phyloP scores from a whole-genome alignment of 495 filamentous ascomycete species.

The Aspergillus nanangensis region DNA sequence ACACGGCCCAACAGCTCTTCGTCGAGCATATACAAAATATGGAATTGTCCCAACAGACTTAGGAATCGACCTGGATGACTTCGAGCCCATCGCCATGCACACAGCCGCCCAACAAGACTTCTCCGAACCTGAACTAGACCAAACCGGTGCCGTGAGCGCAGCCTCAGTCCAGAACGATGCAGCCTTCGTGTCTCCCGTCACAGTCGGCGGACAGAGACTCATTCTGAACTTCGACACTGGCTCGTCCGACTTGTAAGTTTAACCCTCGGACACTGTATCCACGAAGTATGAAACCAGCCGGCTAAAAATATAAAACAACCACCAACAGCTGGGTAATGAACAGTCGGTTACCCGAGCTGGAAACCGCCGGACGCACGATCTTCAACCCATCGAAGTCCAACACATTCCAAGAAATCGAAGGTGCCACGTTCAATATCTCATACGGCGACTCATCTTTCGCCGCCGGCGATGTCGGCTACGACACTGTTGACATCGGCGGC shows the following conservation, averaged over 20 bases:
- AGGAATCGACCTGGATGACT: conserved; percentile 30
- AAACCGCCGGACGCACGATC: conserved; percentile 48
- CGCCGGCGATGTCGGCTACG: conserved; percentile 62
- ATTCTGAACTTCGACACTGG: conserved; percentile 82
- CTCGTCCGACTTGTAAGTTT: conserved; percentile 72
- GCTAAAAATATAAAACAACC: no score
- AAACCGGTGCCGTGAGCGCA: conserved; percentile 55
- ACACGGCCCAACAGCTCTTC: conserved; percentile 53
- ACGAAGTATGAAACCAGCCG: no score
- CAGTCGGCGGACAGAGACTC: conserved; percentile 67
- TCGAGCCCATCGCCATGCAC: conserved; percentile 26
- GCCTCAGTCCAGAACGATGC: conserved; percentile 57
- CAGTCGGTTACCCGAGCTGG: conserved; percentile 48
- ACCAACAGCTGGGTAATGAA: conserved; percentile 69
- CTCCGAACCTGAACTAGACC: conserved; percentile 19
- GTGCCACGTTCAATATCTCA: conserved; percentile 56
- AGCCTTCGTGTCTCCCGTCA: conserved; percentile 68
- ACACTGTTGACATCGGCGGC: conserved; percentile 71
- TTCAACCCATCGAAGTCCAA: conserved; percentile 60
- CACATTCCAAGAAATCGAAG: conserved; percentile 43
- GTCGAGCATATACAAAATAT: conserved; percentile 62
- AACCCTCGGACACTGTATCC: conserved; percentile 16
- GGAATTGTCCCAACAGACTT: conserved; percentile 35
- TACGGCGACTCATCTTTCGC: conserved; percentile 75
- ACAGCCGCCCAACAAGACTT: conserved; percentile 14